Evolutionary conservation across 805 yeast species (phyloP).

Genomic region (Wickerhamomyces silvicola): DNA sequence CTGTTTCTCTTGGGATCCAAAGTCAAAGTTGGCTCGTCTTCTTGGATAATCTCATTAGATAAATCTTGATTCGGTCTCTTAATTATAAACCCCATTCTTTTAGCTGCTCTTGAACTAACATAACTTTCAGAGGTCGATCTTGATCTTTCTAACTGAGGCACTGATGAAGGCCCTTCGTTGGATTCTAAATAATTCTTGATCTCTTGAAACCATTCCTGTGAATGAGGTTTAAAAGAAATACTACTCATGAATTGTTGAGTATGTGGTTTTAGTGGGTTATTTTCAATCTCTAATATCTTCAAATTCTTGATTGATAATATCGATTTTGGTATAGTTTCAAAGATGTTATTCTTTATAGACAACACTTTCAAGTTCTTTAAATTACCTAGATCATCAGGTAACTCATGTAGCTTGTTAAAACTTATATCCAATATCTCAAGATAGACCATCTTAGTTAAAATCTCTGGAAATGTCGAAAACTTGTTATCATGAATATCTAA

Average conservation of each 20-base stretch:
- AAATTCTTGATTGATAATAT: slow-evolving; percentile 46
- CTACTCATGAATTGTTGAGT: slow-evolving; percentile 32
- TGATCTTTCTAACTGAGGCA: slow-evolving; percentile 19
- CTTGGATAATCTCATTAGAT: slow-evolving; percentile 18
- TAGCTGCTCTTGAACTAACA: slow-evolving; percentile 58
- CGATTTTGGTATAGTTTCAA: slow-evolving; percentile 47
- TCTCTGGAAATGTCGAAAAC: slow-evolving; percentile 46
- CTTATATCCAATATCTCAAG: slow-evolving; percentile 66
- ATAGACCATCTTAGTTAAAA: slow-evolving; percentile 30
- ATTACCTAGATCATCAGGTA: slow-evolving; percentile 38
- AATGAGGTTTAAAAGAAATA: slow-evolving; percentile 27
- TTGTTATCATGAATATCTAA: slow-evolving; percentile 62
- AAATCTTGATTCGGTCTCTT: slow-evolving; percentile 28
- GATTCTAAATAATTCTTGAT: slow-evolving; percentile 8
- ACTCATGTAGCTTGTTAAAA: slow-evolving; percentile 39
- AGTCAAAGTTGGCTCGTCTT: slow-evolving; percentile 18
- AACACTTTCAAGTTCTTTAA: slow-evolving; percentile 46
- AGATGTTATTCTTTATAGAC: slow-evolving; percentile 53
- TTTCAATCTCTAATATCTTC: slow-evolving; percentile 52
- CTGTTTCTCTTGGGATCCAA: slow-evolving; percentile 16
- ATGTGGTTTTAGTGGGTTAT: slow-evolving; percentile 54
- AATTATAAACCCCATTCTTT: slow-evolving; percentile 70
- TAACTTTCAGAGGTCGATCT: slow-evolving; percentile 35
- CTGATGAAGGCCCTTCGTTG: slow-evolving; percentile 2
- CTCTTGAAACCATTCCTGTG: slow-evolving; percentile 37